Base-by-base conservation (phyloP, 2,329 filamentous ascomycete genomes). In the Apiospora arundinis region DNA sequence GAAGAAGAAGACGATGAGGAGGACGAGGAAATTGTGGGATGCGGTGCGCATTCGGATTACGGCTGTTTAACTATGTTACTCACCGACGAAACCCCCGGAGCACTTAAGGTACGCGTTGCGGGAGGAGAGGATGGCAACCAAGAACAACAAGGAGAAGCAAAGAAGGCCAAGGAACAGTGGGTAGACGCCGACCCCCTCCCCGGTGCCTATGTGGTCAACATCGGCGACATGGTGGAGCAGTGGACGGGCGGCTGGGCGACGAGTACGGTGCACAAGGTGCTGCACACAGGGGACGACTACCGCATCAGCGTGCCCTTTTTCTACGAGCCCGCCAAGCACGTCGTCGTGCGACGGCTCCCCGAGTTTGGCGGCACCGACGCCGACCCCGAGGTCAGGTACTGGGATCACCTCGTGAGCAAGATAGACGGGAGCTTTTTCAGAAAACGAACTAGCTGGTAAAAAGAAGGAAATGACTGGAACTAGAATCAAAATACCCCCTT, bases 221-320 rank as follows among this genome's bases (percentile, higher is more conserved):
- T 69, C 48, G 67, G 67, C 18, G 67, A 69, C 67, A 69, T 69
- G 67, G 67, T 69, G 46, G 67, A 56, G 67, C 67, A 56, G 46
- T 69, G 67, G 67, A 69, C 67, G 32, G 67, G 67, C 67, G 46
- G 67, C 46, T 69, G 67, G 67, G 67, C 67, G 18, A 52, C 67
- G 67, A 69, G 67, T 46, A 69, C 67, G 67, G 32, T 46, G n/a
- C 67, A 69, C 67, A 69, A 52, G 46, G 67, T 69, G 25, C 18
- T 69, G 4, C 67, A 69, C 46, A 23, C n/a, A 4, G 67, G 67
- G 32, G 25, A 42, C 21, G 45, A n/a, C 45, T 69, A 69, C 67
- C 67, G 67, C n/a, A 49, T 69, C 46, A 69, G 67, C 67, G 48
- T 69, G 46, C 67, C 67, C 46, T 69, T 69, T 46, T 69, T 69